Conservation (phyloP, 306 rosid genomes). For the Dalbergia cultrata region DNA sequence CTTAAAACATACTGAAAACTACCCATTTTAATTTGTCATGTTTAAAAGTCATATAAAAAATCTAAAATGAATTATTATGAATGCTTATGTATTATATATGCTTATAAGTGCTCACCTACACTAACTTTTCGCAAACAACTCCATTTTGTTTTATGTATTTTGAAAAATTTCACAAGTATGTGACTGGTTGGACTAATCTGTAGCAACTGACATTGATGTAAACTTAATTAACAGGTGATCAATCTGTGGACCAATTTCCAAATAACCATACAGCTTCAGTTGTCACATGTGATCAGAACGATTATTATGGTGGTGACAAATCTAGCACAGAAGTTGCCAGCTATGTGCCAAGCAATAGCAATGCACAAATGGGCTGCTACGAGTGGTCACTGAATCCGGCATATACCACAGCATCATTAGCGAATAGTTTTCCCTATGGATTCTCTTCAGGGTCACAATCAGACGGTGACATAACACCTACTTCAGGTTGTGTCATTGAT, state of each 20-base stretch:
- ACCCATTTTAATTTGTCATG: too few relatives aligned
- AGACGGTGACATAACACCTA: constrained; percentile 59
- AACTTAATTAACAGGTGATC: constrained; percentile 49
- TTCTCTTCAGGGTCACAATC: constrained; percentile 59
- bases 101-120: too few relatives aligned
- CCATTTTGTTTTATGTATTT: too few relatives aligned
- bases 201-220: background rate
- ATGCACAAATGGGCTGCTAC: constrained; percentile 44
- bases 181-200: background rate
- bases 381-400: constrained; percentile 55
- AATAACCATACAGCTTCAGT: constrained; percentile 30
- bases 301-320: constrained; percentile 43
- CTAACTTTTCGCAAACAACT: too few relatives aligned
- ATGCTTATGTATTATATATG: too few relatives aligned
- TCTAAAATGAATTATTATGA: too few relatives aligned
- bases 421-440: constrained; percentile 39
- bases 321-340: constrained; percentile 28
- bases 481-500: constrained; percentile 37
- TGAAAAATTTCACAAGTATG: background rate
- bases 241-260: constrained; percentile 43
- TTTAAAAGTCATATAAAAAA: too few relatives aligned
- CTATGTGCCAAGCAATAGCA: constrained; percentile 38
- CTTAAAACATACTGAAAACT: background rate
- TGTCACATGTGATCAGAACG: constrained; percentile 45
- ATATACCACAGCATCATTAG: constrained; percentile 23